Conservation (phyloP, 805 yeast genomes). For the Yarrowia phangngaensis region DNA sequence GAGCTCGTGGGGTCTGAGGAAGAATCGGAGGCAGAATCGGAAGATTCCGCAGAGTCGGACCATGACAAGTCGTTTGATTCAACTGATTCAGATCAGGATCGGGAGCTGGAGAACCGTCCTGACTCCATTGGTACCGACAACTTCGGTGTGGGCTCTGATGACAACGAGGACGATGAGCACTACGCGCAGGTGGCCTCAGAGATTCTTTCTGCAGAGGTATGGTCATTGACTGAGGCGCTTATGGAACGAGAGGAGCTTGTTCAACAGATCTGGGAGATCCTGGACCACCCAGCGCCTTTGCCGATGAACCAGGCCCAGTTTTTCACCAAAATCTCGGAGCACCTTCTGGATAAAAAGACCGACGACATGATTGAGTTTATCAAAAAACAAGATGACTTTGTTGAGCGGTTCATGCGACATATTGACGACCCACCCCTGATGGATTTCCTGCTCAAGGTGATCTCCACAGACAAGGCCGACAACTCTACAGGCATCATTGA, state of each 20-base stretch:
- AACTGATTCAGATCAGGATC: conserved; percentile 36
- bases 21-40: too few species aligned
- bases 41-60: conserved; percentile 2
- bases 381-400: conserved; percentile 62
- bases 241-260: conserved; percentile 68
- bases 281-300: conserved; percentile 63
- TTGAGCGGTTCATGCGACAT: conserved; percentile 75
- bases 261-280: conserved; percentile 70
- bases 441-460: conserved; percentile 85
- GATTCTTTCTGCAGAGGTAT: conserved; percentile 82
- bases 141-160: too few species aligned
- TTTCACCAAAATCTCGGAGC: conserved; percentile 89
- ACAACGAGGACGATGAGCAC: conserved; percentile 36
- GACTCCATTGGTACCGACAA: too few species aligned
- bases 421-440: conserved; percentile 90
- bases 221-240: conserved; percentile 88
- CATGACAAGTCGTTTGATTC: conserved; percentile 35
- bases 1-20: too few species aligned
- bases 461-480: conserved; percentile 90
- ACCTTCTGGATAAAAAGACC: conserved; percentile 81
- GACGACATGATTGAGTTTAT: conserved; percentile 72
- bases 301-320: conserved; percentile 77
- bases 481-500: conserved; percentile 83
- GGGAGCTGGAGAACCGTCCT: too few species aligned
- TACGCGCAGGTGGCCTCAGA: conserved; percentile 74